These are phyloP conservation scores for Dipteronia sinensis DNA, from an alignment of 345 rosid genomes.

Conservation along the genomic window DNA sequence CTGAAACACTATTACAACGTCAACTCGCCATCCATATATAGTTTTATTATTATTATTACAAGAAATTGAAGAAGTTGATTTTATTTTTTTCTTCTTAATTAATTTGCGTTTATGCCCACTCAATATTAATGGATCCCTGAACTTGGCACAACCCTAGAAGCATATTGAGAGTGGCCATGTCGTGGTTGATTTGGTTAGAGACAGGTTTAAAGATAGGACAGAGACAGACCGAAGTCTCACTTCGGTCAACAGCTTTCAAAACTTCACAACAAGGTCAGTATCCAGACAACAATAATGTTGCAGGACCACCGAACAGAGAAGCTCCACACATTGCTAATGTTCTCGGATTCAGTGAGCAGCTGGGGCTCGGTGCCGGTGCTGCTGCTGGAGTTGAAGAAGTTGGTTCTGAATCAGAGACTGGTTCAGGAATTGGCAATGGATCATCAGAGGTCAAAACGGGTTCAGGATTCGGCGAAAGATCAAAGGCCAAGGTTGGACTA, in stretches of 20 bases:
- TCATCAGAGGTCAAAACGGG: too few relatives aligned
- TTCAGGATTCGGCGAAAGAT: too few relatives aligned
- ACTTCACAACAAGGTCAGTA: slow-evolving; percentile 19
- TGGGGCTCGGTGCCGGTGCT: background rate
- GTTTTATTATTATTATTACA: too few relatives aligned
- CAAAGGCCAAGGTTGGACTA: too few relatives aligned
- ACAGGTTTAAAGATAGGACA: slow-evolving; percentile 26
- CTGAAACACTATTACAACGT: too few relatives aligned
- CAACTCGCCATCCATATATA: too few relatives aligned
- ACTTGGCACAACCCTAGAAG: background rate
- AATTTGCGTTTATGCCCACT: background rate
- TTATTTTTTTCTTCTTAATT: too few relatives aligned
- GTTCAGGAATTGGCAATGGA: too few relatives aligned
- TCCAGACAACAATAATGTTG: background rate
- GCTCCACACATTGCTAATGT: slow-evolving; percentile 11
- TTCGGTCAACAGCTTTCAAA: background rate
- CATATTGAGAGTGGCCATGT: background rate
- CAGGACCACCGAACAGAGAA: background rate
- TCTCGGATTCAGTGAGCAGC: slow-evolving; percentile 3
- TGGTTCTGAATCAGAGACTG: background rate
- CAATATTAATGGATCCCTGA: background rate
- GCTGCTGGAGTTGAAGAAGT: background rate
- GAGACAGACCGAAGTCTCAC: slow-evolving; percentile 27
- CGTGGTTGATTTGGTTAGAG: background rate
- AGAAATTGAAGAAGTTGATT: too few relatives aligned